A percentile compares a stretch with the other conserved stretches of the same genome.
Evolutionary conservation across 2,329 filamentous ascomycete genomes (phyloP).

Genomic region (Botrytis cinerea): DNA sequence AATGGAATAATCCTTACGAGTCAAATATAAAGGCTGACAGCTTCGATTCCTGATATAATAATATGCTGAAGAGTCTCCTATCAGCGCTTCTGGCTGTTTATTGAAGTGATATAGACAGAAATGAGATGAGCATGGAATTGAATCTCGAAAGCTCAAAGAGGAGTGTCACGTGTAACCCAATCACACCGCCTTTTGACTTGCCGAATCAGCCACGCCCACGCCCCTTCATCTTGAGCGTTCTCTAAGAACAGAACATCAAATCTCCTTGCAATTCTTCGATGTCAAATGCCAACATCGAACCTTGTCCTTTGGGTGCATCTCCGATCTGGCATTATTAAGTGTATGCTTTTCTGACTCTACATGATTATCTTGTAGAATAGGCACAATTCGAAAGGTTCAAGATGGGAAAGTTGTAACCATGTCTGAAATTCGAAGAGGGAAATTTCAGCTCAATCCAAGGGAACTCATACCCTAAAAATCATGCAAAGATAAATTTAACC

Average conservation of each 20-base stretch:
- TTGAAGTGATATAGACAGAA: background rate
- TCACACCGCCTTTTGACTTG: background rate
- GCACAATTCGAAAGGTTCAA: background rate
- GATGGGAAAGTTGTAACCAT: no score
- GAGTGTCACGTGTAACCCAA: rapidly evolving
- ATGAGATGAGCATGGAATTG: background rate
- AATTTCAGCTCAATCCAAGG: background rate
- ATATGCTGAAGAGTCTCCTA: background rate
- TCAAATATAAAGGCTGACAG: background rate
- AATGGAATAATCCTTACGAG: background rate
- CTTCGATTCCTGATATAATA: no score
- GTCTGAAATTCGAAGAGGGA: background rate
- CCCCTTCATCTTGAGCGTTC: background rate
- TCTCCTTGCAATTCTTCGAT: background rate
- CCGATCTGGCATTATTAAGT: background rate
- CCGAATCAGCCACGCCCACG: background rate
- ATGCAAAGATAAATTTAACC: background rate
- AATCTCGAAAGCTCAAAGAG: background rate
- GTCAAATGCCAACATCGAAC: background rate
- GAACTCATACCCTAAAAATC: background rate
- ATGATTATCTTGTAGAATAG: background rate
- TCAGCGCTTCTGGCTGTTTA: background rate
- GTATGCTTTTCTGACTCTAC: background rate
- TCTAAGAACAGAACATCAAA: background rate
- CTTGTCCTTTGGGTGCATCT: background rate